A percentile compares a stretch with the other conserved stretches of the same genome.
Conservation (phyloP, 257 asterid genomes). For the Solanum appendiculatum region DNA sequence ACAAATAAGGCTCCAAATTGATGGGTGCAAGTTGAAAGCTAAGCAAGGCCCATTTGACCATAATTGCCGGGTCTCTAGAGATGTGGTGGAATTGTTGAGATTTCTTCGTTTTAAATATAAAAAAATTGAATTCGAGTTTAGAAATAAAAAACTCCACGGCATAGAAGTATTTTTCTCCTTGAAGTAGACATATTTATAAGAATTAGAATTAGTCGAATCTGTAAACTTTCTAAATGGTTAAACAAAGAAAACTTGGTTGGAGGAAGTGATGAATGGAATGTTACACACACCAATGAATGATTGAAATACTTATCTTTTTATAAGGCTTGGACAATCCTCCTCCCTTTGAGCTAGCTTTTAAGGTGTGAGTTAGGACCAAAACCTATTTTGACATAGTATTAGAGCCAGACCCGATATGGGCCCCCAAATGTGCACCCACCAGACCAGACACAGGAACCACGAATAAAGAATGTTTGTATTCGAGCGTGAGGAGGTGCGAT, state of each 20-base stretch:
- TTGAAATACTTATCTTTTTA: too few species aligned
- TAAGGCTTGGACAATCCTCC: too few species aligned
- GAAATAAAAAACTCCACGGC: background rate
- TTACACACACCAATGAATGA: background rate
- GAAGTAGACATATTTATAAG: background rate
- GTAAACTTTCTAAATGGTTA: background rate
- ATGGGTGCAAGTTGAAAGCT: too few species aligned
- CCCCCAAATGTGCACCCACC: background rate
- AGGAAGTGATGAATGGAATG: background rate
- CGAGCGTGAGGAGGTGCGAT: background rate
- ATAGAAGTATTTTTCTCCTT: background rate
- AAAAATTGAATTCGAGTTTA: conserved; percentile 8
- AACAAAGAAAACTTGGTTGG: background rate
- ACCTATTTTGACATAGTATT: background rate
- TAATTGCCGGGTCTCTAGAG: too few species aligned
- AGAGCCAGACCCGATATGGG: background rate
- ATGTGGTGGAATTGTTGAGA: background rate
- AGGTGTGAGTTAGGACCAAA: background rate
- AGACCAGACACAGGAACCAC: background rate
- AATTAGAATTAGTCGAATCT: background rate
- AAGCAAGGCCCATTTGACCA: too few species aligned
- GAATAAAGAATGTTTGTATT: too few species aligned
- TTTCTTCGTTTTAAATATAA: too few species aligned
- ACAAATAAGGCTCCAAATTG: too few species aligned
- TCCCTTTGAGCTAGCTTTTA: background rate